These are phyloP conservation scores for Acer negundo DNA, from an alignment of 345 rosid species.

Conservation along the genomic window DNA sequence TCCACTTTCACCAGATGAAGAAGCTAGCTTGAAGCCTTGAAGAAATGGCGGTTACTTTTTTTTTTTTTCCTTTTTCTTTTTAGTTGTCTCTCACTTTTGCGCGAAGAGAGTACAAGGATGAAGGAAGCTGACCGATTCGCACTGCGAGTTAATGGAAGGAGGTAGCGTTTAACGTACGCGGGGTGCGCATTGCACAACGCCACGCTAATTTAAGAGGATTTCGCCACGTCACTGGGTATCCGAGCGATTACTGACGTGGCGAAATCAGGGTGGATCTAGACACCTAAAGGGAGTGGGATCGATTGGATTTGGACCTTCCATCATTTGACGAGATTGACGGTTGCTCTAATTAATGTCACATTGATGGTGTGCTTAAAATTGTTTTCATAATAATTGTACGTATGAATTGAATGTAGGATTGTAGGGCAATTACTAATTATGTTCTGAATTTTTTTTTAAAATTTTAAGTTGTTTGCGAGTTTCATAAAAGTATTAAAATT, in stretches of 20 bases:
- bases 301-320: not conserved
- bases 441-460: too few relatives aligned
- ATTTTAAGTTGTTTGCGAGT: too few relatives aligned
- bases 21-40: not conserved
- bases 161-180: constrained; percentile 7
- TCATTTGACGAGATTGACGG: not conserved
- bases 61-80: not conserved
- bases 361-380: too few relatives aligned
- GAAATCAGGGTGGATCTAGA: not conserved
- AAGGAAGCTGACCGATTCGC: constrained; percentile 26
- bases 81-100: not conserved
- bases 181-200: constrained; percentile 6
- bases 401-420: too few relatives aligned
- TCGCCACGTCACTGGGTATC: constrained; percentile 13
- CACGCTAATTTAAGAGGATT: not conserved
- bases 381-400: too few relatives aligned
- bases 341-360: too few relatives aligned
- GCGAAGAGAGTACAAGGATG: not conserved
- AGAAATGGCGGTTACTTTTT: not conserved
- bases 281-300: not conserved
- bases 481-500: too few relatives aligned
- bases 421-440: too few relatives aligned
- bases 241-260: not conserved
- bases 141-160: constrained; percentile 15
- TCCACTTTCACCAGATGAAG: not conserved